A percentile compares a stretch with the other conserved stretches of the same genome.
phyloP scores from a whole-genome alignment of 2,329 filamentous ascomycete genomes.

The Cercospora berteroae region DNA sequence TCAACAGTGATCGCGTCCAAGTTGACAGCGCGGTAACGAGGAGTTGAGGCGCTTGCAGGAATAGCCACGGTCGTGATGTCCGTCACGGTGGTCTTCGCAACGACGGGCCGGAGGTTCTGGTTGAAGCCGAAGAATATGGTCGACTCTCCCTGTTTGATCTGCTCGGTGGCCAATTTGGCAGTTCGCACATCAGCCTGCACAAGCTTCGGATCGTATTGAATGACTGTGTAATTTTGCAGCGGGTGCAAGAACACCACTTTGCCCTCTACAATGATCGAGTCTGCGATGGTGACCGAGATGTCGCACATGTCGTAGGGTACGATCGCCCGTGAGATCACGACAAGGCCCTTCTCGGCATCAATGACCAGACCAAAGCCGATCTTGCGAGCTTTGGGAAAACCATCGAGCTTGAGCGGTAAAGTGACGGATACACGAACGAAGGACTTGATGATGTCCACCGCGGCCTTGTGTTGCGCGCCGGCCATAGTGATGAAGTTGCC shows the following conservation, averaged over 20 bases:
- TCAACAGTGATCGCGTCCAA: slow-evolving; percentile 97
- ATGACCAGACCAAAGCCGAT: slow-evolving; percentile 97
- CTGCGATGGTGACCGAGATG: slow-evolving; percentile 91
- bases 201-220: slow-evolving; percentile 88
- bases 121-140: slow-evolving; percentile 99
- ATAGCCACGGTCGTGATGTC: slow-evolving; percentile 97
- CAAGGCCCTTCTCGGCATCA: slow-evolving; percentile 91
- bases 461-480: slow-evolving; percentile 80
- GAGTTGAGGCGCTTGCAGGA: slow-evolving; percentile 86
- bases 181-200: slow-evolving; percentile 93
- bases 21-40: slow-evolving; percentile 90
- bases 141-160: slow-evolving; percentile 87
- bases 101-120: slow-evolving; percentile 87
- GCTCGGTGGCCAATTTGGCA: slow-evolving; percentile 74
- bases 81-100: slow-evolving; percentile 90
- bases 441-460: slow-evolving; percentile 89
- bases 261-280: slow-evolving; percentile 90
- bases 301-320: slow-evolving; percentile 97
- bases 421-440: slow-evolving; percentile 91
- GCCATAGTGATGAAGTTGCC: slow-evolving; percentile 91
- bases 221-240: slow-evolving; percentile 91
- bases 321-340: slow-evolving; percentile 89
- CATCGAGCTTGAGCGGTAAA: slow-evolving; percentile 94
- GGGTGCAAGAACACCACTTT: slow-evolving; percentile 96
- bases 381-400: slow-evolving; percentile 92